phyloP scores from a whole-genome alignment of 176 grass and related monocot species.

The sorghum (Sorghum bicolor) region DNA sequence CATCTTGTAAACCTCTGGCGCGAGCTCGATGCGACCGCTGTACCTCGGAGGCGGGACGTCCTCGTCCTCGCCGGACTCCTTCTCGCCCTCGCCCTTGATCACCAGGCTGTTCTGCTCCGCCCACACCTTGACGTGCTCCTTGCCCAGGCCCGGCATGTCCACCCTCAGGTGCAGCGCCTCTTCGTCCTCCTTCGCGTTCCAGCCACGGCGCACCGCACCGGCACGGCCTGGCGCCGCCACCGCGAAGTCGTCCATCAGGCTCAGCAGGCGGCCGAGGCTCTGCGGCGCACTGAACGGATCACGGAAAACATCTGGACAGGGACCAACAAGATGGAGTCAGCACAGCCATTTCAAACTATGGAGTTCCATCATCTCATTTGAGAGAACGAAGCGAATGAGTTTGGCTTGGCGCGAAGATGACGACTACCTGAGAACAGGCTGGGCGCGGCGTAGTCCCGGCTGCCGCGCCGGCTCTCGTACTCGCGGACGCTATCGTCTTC shows the following conservation, averaged over 20 bases:
- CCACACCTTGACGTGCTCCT: slow-evolving; percentile 71
- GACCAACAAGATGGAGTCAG: background rate
- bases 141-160: slow-evolving; percentile 80
- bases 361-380: background rate
- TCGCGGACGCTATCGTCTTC: background rate
- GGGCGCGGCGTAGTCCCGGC: slow-evolving; percentile 1
- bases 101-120: slow-evolving; percentile 67
- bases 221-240: background rate
- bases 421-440: slow-evolving; percentile 58
- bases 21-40: slow-evolving; percentile 58
- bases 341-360: background rate
- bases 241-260: slow-evolving; percentile 57
- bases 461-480: background rate
- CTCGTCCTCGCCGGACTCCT: slow-evolving; percentile 40
- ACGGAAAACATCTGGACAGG: slow-evolving; percentile 45
- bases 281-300: slow-evolving; percentile 63
- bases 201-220: slow-evolving; percentile 32
- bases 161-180: slow-evolving; percentile 63
- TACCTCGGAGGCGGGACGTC: slow-evolving; percentile 25
- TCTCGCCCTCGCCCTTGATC: slow-evolving; percentile 73
- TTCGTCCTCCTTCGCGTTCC: slow-evolving; percentile 64
- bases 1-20: slow-evolving; percentile 56
- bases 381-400: background rate
- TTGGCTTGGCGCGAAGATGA: slow-evolving; percentile 26
- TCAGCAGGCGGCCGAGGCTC: slow-evolving; percentile 63